These are phyloP conservation scores for Heliosperma pusillum DNA, from an alignment of 148 eudicot genomes.

Conservation along the genomic window DNA sequence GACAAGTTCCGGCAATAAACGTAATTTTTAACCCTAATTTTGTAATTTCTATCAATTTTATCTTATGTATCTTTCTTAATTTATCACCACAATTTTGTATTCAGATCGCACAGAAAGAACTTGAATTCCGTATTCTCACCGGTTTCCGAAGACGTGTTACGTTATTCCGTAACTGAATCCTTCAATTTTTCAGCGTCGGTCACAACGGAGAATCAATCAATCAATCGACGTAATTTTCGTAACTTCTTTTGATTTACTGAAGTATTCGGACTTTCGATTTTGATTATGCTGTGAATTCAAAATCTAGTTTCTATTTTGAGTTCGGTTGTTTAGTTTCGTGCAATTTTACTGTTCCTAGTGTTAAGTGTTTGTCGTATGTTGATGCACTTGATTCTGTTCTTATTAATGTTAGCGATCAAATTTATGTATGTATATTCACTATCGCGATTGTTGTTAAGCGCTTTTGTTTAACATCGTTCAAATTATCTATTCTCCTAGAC, in stretches of 20 bases:
- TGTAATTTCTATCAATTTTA: too few relatives aligned
- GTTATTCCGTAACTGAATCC: slow-evolving; percentile 27
- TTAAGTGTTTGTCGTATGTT: not conserved
- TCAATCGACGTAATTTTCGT: slow-evolving; percentile 31
- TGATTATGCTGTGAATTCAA: too few relatives aligned
- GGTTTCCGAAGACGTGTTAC: slow-evolving; percentile 31
- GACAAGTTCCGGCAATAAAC: too few relatives aligned
- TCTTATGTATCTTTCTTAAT: slow-evolving; percentile 5
- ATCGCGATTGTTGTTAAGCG: too few relatives aligned
- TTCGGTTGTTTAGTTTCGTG: too few relatives aligned
- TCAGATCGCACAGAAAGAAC: slow-evolving; percentile 36
- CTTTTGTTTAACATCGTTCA: not conserved
- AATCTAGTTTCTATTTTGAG: too few relatives aligned
- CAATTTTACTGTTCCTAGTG: not conserved
- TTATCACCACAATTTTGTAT: slow-evolving; percentile 2
- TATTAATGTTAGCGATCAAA: not conserved
- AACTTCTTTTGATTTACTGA: not conserved
- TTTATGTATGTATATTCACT: not conserved
- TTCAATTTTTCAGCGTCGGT: slow-evolving; percentile 15
- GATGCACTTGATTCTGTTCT: not conserved
- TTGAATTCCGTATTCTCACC: slow-evolving; percentile 39
- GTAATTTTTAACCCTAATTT: too few relatives aligned
- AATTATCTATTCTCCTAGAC: not conserved
- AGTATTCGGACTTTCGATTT: too few relatives aligned
- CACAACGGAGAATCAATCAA: slow-evolving; percentile 19